Evolutionary conservation across 805 yeast species (phyloP).

Genomic region (Kodamaea laetipori): DNA sequence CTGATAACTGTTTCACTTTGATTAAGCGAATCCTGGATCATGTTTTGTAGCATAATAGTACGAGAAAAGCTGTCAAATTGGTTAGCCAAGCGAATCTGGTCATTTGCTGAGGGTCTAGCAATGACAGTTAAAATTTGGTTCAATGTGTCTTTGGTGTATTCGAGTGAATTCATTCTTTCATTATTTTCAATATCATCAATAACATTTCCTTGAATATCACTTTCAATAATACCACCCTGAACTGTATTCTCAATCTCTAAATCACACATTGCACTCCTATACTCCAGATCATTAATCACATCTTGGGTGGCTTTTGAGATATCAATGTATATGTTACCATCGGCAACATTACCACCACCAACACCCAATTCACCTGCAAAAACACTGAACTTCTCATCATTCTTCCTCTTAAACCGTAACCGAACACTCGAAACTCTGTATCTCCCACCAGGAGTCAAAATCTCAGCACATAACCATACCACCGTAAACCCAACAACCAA

Average conservation of each 20-base stretch:
- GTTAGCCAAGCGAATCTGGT: slow-evolving; percentile 16
- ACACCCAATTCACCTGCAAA: too few species aligned
- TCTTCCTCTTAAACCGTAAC: too few species aligned
- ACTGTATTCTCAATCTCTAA: slow-evolving; percentile 14
- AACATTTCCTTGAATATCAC: slow-evolving; percentile 14
- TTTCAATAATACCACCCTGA: not conserved
- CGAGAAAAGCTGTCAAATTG: slow-evolving; percentile 29
- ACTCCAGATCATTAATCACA: slow-evolving; percentile 11
- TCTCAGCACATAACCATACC: too few species aligned
- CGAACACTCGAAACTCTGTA: too few species aligned
- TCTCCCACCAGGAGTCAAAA: too few species aligned
- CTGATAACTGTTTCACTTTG: slow-evolving; percentile 19
- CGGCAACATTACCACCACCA: too few species aligned
- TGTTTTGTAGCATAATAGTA: slow-evolving; percentile 29
- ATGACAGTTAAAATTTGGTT: slow-evolving; percentile 15
- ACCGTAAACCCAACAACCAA: too few species aligned
- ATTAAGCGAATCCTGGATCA: slow-evolving; percentile 21
- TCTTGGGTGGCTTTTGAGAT: not conserved
- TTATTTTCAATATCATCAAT: slow-evolving; percentile 18
- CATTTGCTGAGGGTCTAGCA: slow-evolving; percentile 19
- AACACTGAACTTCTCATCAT: too few species aligned
- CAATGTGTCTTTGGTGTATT: slow-evolving; percentile 8
- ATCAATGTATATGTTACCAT: not conserved
- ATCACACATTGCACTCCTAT: slow-evolving; percentile 16
- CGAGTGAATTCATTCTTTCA: slow-evolving; percentile 12